Base-by-base conservation (phyloP, 345 rosid genomes). In the Lepidium sativum region DNA sequence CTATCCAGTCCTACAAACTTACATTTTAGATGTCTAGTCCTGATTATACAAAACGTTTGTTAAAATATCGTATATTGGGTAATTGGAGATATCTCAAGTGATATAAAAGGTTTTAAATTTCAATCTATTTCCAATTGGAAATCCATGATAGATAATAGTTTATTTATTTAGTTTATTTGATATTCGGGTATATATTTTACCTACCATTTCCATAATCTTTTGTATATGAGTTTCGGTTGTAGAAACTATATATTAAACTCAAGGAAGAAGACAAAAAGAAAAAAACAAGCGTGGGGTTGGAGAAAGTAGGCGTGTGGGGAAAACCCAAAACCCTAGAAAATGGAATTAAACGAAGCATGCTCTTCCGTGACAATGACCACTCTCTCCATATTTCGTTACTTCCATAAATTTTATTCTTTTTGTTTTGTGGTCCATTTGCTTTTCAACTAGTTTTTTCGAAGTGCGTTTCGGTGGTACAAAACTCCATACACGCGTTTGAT, bases 301-400 rank as follows among this genome's bases (percentile, higher is more conserved):
- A 41, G 44, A 60, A 60, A 60, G 73, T 60, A 45, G 54, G 38
- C 9, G 29, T 47, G 59, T 50, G 66, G 38, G 67, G 60, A 0
- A 60, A 69, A 21, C 60, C 31, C 67, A 32, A 60, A 61, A 62
- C 73, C 73, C 73, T 69, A 60, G 73, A 69, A 69, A 60, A 69
- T 69, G 74, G 67, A 69, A 52, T 42, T 52, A 34, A 33, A 55
- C 62, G 25, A 60, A 60, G 74, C 74, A 69, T 69, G 74, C 74
- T 60, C 48, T 42, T 60, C 45, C 23, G 2, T 6, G 74, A 69
- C 74, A 60, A 52, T 42, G 74, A 69, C 74, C 60, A 33, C 40
- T 69, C 74, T 43, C 32, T 52, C 3, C 5, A 51, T 69, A 50
- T 60, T 40, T 27, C 31, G 7, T 27, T 27, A 47, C 62, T 51